Evolutionary conservation across 139 green algal genomes (phyloP), one percentile per base, ranked within the genome.

Genomic region (Diplosphaera chodatii): DNA sequence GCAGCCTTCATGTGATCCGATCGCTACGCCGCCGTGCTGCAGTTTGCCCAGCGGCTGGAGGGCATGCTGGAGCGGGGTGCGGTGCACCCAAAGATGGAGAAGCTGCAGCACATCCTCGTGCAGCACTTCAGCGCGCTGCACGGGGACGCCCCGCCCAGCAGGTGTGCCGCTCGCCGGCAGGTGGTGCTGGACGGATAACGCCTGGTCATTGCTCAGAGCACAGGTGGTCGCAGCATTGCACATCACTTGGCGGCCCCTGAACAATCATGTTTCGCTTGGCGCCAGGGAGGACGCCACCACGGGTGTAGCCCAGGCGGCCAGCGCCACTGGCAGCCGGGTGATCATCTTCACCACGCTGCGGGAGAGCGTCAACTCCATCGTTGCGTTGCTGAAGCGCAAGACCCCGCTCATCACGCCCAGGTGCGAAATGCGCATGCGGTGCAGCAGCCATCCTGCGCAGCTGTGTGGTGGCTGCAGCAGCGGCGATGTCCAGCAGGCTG

Each of bases 331-430:
- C 20, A 66, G 75, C 8, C 73, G 80, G 4, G 71, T 78, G 32
- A 83, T 83, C 32, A 70, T 83, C 30, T 83, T 83, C 65, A 81
- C 80, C 18, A 78, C 77, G 72, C 81, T 88, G n/a, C 74, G 91
- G 4, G 81, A 92, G 4, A 87, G 80, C 23, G 93, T 98, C 40
- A 33, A 73, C 1, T 66, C 85, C 30, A 93, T 98, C 63, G 74
- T 87, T 22, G 55, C 82, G 4, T 63, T 78, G 32, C 78, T 97
- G 31, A 74, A 77, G 27, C 63, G 76, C n/a, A 76, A 90, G 33
- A 62, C 79, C 40, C 80, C 80, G 6, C 16, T 78, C 21, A 82
- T 94, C 67, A 75, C 56, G 13, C 83, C 88, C 32, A 83, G 70
- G 82, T 89, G n/a, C n/a, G n/a, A n/a, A n/a, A n/a, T n/a, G n/a